These are phyloP conservation scores for Fusarium beomiforme DNA, from an alignment of 2,329 filamentous ascomycete species.

Conservation along the genomic window DNA sequence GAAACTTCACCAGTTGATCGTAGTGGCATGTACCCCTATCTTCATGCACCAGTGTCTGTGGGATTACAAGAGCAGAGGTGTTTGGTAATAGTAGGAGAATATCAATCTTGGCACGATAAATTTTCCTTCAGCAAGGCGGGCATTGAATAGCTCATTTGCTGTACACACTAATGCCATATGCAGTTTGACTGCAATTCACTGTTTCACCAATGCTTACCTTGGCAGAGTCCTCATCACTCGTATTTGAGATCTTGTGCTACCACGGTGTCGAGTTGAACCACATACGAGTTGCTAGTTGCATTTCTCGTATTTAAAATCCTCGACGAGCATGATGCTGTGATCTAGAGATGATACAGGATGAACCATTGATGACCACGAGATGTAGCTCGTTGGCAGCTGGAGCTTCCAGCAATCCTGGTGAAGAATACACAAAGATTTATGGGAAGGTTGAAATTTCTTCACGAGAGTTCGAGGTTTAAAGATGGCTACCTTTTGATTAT, in stretches of 20 bases:
- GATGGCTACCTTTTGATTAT: constrained; percentile 29
- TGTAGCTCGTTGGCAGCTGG: neutral
- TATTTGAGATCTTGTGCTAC: constrained; percentile 27
- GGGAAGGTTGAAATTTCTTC: constrained; percentile 26
- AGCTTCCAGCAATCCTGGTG: neutral
- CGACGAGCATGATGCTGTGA: neutral
- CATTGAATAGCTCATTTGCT: constrained; percentile 63
- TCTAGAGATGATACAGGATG: neutral
- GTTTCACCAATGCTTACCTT: constrained; percentile 30
- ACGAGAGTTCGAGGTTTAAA: constrained; percentile 18
- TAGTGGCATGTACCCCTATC: constrained; percentile 53
- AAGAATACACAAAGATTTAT: neutral
- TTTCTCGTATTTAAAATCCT: constrained; percentile 6
- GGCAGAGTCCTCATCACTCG: constrained; percentile 1
- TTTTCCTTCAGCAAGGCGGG: constrained; percentile 67
- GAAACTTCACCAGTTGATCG: neutral
- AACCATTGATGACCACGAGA: neutral
- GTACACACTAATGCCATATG: constrained; percentile 68
- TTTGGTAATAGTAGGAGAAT: constrained; percentile 66
- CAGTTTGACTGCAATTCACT: constrained; percentile 33
- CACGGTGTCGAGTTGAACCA: constrained; percentile 4
- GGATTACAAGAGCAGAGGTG: constrained; percentile 55
- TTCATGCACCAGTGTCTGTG: constrained; percentile 65
- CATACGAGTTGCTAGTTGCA: neutral
- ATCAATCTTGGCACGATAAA: constrained; percentile 65